Evolutionary conservation across 306 rosid genomes (phyloP), one percentile per base, ranked within the genome.

Genomic region (Macrotyloma uniflorum): DNA sequence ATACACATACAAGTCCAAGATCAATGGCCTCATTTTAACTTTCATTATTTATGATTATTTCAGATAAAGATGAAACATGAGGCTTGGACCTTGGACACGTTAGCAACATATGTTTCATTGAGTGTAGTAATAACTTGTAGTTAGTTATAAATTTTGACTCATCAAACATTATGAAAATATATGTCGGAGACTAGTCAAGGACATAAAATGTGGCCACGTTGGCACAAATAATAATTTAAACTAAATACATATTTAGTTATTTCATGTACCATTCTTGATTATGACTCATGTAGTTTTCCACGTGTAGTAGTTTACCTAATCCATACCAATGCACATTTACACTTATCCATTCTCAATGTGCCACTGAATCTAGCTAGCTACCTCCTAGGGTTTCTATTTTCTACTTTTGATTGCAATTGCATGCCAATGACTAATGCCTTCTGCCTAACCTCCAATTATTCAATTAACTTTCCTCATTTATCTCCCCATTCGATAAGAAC

Each of bases 221-320:
- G 12, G 10, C 11, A 8, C 12, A 26, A 10, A 50, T 12, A 26
- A 42, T 59, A 22, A 22, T 15, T 7, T 46, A 8, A 61, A 59
- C 10, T 10, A 71, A 28, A 59, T 71, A 1, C 45, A 24, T 3
- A 74, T 36, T 79, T 50, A 32, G 72, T 68, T 69, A 59, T 35
- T 69, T 69, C 79, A 54, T 74, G 76, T 0, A 36, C 42, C 67
- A 1, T 70, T 74, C 62, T 33, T 66, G 88, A 84, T 50, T 47
- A 72, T 70, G 90, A 87, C 83, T 26, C 43, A 5, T 20, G 72
- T 70, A 84, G 64, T 81, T 84, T 84, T 87, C 84, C 88, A 75
- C 86, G 90, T 84, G 88, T 81, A 65, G 88, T 81, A 58, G 73
- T 78, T 81, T 46, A 84, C 88, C 90, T 70, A 78, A 81, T 59